phyloP scores from a whole-genome alignment of 176 grass and related monocot species.

The Panicum miliaceum region DNA sequence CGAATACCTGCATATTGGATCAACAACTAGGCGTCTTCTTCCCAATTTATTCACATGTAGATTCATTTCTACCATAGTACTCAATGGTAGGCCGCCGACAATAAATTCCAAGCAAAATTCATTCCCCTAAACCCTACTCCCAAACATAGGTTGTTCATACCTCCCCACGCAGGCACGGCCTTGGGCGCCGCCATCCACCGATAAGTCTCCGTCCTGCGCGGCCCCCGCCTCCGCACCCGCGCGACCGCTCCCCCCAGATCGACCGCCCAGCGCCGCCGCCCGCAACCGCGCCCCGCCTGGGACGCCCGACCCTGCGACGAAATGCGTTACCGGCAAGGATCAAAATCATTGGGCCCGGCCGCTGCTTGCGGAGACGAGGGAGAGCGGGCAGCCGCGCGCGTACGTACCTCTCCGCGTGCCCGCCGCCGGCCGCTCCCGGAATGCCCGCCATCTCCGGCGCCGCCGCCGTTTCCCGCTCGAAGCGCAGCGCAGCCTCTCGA shows the following conservation, averaged over 20 bases:
- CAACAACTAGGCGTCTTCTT: not conserved
- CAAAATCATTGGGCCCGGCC: not conserved
- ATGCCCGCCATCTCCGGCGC: not conserved
- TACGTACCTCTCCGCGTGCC: not conserved
- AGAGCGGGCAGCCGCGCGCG: not conserved
- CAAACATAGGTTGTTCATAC: not conserved
- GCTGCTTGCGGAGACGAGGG: not conserved
- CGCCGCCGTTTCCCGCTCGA: not conserved
- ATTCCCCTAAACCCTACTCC: not conserved
- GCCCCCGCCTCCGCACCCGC: not conserved
- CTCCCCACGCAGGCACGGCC: not conserved
- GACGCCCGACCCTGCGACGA: not conserved
- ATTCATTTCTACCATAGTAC: not conserved
- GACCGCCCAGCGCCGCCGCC: not conserved
- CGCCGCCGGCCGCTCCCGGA: not conserved
- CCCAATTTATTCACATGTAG: too few relatives aligned
- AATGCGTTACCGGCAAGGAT: not conserved
- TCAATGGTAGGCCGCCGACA: not conserved
- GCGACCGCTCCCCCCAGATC: not conserved
- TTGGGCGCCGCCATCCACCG: not conserved
- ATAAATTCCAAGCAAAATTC: not conserved
- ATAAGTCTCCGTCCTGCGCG: not conserved
- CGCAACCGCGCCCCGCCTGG: not conserved
- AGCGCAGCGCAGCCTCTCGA: too few relatives aligned
- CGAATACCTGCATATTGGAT: not conserved